These are phyloP conservation scores for Solanum virginianum DNA, from an alignment of 257 asterid genomes.

Conservation along the genomic window DNA sequence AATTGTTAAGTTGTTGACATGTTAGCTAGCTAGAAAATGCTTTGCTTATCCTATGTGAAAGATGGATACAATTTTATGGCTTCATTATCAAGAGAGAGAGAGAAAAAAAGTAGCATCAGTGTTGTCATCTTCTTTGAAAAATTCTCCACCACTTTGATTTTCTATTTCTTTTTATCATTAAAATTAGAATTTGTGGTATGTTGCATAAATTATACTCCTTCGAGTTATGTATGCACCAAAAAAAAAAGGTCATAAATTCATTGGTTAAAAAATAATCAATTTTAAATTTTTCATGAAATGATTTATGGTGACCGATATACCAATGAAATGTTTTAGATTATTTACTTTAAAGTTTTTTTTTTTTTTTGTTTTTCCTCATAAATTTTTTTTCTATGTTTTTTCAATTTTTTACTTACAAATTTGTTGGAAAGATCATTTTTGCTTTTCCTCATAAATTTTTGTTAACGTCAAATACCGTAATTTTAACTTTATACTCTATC, in stretches of 20 bases:
- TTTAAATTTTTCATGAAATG: neutral
- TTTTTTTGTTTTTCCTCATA: neutral
- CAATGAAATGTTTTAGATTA: neutral
- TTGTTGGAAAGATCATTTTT: no score
- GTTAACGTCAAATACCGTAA: neutral
- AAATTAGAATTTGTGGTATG: neutral
- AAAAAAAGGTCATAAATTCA: neutral
- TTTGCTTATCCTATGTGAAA: neutral
- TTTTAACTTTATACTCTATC: neutral
- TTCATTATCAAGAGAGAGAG: neutral
- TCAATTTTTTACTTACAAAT: no score
- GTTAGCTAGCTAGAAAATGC: neutral
- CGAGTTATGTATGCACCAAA: neutral
- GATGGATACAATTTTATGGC: neutral
- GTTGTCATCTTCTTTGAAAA: neutral
- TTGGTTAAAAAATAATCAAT: neutral
- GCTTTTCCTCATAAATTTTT: neutral
- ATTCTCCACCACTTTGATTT: neutral
- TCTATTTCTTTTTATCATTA: neutral
- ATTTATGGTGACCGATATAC: neutral
- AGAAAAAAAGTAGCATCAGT: neutral
- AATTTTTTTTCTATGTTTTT: no score
- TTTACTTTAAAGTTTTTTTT: neutral
- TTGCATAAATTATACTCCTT: neutral
- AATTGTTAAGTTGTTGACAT: neutral